These are phyloP conservation scores for Sphagnum fallax DNA, from an alignment of 228 moss, liverwort and hornwort genomes.

Conservation along the genomic window DNA sequence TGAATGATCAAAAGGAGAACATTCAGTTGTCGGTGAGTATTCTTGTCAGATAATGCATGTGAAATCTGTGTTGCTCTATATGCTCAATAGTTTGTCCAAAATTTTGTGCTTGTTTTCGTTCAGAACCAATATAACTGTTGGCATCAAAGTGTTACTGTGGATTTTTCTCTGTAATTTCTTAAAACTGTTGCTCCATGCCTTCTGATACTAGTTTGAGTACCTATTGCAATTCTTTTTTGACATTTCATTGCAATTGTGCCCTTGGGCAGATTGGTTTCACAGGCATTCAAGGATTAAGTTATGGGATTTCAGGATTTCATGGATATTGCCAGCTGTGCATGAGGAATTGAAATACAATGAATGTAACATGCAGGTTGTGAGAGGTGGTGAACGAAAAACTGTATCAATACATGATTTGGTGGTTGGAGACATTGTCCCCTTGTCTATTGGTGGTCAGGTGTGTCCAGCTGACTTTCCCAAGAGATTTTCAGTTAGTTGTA, in stretches of 20 bases:
- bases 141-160: too few species aligned
- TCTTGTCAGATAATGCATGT: not conserved
- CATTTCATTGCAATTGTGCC: not conserved
- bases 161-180: too few species aligned
- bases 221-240: too few species aligned
- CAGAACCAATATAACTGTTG: too few species aligned
- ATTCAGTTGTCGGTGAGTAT: constrained; percentile 28
- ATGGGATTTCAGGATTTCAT: too few species aligned
- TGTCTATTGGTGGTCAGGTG: constrained; percentile 48
- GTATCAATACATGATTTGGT: constrained; percentile 37
- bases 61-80: not conserved
- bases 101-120: not conserved
- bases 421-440: constrained; percentile 29
- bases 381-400: constrained; percentile 23
- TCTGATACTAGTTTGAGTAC: too few species aligned
- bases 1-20: constrained; percentile 41
- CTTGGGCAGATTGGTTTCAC: not conserved
- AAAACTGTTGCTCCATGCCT: too few species aligned
- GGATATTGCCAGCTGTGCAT: too few species aligned
- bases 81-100: not conserved
- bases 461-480: not conserved
- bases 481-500: not conserved
- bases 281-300: too few species aligned
- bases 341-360: too few species aligned
- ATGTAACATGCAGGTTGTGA: constrained; percentile 15